Conservation (phyloP, 129 eudicot species). For the Pseudognaphalium luteoalbum region DNA sequence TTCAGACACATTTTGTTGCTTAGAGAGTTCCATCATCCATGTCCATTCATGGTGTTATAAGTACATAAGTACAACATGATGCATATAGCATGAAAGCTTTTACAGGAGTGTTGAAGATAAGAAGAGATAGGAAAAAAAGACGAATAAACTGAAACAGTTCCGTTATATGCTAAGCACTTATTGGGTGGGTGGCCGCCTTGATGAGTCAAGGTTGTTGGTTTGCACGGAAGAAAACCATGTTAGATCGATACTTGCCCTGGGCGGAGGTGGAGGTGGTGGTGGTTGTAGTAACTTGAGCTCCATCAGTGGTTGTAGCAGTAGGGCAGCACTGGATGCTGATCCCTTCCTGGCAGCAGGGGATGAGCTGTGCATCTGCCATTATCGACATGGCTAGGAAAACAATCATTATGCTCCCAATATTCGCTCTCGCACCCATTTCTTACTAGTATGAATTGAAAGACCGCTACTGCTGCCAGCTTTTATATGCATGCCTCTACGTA, state of each 20-base stretch:
- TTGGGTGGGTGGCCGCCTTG: not conserved
- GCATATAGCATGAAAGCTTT: not conserved
- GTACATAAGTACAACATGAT: not conserved
- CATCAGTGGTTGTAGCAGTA: not conserved
- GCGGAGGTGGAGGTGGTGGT: not conserved
- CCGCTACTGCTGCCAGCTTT: not conserved
- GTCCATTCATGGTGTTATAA: not conserved
- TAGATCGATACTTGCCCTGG: slow-evolving; percentile 13
- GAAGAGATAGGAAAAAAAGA: not conserved
- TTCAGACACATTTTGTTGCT: not conserved
- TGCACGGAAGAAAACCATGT: slow-evolving; percentile 22
- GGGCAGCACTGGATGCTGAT: slow-evolving; percentile 17
- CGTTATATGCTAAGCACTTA: not conserved
- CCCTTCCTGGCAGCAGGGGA: slow-evolving; percentile 17
- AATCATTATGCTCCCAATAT: slow-evolving; percentile 2
- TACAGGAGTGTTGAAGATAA: not conserved
- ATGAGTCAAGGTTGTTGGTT: slow-evolving; percentile 19
- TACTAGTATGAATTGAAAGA: not conserved
- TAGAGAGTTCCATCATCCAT: not conserved
- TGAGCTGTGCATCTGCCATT: slow-evolving; percentile 8
- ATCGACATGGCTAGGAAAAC: slow-evolving; percentile 10
- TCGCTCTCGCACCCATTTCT: not conserved
- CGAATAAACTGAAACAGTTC: not conserved
- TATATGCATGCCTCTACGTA: not conserved
- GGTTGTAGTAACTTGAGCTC: not conserved